Evolutionary conservation across 768 basidiomycete genomes (phyloP), one percentile per base, ranked within the genome.

Genomic region (Termitomyces sp.): DNA sequence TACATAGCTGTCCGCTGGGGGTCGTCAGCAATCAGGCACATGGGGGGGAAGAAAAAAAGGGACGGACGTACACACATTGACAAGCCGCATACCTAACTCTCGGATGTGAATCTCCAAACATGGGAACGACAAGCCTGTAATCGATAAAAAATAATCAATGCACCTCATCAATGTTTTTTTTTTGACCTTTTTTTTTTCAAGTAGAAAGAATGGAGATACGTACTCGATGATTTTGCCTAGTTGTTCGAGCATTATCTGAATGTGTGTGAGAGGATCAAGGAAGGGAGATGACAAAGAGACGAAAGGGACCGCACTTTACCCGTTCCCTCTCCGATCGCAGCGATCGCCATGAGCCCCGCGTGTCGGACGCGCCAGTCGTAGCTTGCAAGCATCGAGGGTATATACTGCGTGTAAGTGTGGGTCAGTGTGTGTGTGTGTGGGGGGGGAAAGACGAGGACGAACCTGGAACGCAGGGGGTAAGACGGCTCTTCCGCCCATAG

Each of bases 331-430:
- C 85, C 91, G 50, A 95, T 87, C 0, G 87, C 82, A 0, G 90
- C 90, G 56, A 96, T 88, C 0, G 91, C 90, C 83, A 93, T 90
- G 25, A 95, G 73, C 11, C 89, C 93, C 0, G 91, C 92, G 63
- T 95, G 92, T 29, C 92, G 77, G 27, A 85, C 80, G 52, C 90
- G 79, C 94, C 94, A 96, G 69, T 94, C 90, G 58, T 86, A 87
- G 54, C 82, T 86, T 0, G 80, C 82, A 56, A 95, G 76, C 86
- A 95, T 91, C 0, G 85, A 85, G 0, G 90, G 90, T 14, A 92
- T 91, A 57, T 85, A 84, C 68, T 86, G 42, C 1, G n/a, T 8
- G 16, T 3, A 29, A 9, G 4, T 1, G 10, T 11, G 12, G 9
- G 34, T 17, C 2, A 4, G 12, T 23, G 21, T 12, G 8, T 17